phyloP scores from a whole-genome alignment of 805 yeast species.

The Debaryomyces maramus region DNA sequence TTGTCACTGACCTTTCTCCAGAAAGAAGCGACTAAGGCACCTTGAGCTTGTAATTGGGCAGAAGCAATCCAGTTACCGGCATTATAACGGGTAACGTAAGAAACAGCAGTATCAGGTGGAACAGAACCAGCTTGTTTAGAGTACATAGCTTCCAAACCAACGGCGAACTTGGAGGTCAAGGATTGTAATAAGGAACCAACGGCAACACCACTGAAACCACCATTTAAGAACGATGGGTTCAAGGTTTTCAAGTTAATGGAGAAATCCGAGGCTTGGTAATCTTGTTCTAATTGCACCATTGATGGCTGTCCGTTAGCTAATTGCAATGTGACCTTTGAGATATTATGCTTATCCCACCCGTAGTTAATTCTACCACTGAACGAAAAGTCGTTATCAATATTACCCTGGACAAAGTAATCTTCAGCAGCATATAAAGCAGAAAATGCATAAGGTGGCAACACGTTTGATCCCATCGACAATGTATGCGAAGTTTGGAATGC shows the following conservation, averaged over 20 bases:
- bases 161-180: conserved; percentile 74
- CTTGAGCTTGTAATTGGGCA: conserved; percentile 91
- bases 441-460: conserved; percentile 87
- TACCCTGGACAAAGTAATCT: conserved; percentile 83
- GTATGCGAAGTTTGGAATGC: conserved; percentile 97
- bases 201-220: conserved; percentile 80
- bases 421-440: conserved; percentile 88
- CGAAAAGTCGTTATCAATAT: conserved; percentile 81
- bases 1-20: conserved; percentile 92
- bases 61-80: conserved; percentile 90
- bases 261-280: conserved; percentile 85
- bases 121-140: conserved; percentile 70
- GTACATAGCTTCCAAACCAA: conserved; percentile 92
- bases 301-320: conserved; percentile 85
- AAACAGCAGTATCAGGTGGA: conserved; percentile 83
- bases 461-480: conserved; percentile 81
- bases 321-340: conserved; percentile 85
- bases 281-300: conserved; percentile 96
- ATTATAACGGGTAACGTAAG: conserved; percentile 87
- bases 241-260: conserved; percentile 86
- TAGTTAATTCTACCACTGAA: conserved; percentile 87
- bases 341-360: conserved; percentile 79
- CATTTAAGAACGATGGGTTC: conserved; percentile 79
- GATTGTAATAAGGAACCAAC: conserved; percentile 91
- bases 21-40: conserved; percentile 84